phyloP scores from a whole-genome alignment of 805 yeast genomes.

The Aciculoconidium aculeatum region DNA sequence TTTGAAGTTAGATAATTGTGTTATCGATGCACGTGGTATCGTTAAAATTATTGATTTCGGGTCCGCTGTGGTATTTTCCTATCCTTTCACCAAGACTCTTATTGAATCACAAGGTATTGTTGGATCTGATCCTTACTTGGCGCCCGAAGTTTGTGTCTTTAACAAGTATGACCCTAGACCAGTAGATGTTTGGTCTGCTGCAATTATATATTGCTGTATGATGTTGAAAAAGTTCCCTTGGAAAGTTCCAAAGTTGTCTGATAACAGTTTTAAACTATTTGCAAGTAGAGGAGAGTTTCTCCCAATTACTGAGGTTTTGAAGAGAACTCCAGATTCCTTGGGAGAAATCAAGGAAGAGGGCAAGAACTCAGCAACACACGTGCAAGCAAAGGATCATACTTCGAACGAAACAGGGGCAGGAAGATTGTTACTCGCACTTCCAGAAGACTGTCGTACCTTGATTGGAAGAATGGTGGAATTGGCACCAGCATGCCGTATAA shows the following conservation, averaged over 20 bases:
- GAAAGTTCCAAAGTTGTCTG: constrained; percentile 83
- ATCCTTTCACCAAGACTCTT: constrained; percentile 70
- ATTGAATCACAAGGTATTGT: constrained; percentile 81
- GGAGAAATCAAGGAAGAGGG: constrained; percentile 9
- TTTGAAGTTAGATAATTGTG: constrained; percentile 89
- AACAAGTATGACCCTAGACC: constrained; percentile 86
- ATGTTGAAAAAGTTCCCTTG: constrained; percentile 87
- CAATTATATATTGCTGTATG: constrained; percentile 90
- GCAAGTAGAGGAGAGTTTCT: constrained; percentile 63
- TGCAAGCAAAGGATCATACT: constrained; percentile 46
- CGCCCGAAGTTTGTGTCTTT: constrained; percentile 87
- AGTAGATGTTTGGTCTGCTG: constrained; percentile 90
- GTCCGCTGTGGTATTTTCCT: constrained; percentile 83
- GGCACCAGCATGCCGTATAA: constrained; percentile 80
- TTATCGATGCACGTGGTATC: constrained; percentile 72
- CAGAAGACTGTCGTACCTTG: constrained; percentile 61
- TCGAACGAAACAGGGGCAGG: constrained; percentile 67
- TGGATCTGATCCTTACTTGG: constrained; percentile 84
- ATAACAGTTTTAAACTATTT: constrained; percentile 77
- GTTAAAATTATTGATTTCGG: constrained; percentile 92
- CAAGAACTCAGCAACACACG: constrained; percentile 11
- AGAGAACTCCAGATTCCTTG: constrained; percentile 41
- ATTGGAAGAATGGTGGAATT: constrained; percentile 73
- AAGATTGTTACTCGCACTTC: constrained; percentile 63
- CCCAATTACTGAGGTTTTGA: constrained; percentile 57